Percentiles rank a stretch among this genome's conserved stretches.
Conservation (phyloP, 2,329 filamentous ascomycete species). For the Stachybotrys echinatus region DNA sequence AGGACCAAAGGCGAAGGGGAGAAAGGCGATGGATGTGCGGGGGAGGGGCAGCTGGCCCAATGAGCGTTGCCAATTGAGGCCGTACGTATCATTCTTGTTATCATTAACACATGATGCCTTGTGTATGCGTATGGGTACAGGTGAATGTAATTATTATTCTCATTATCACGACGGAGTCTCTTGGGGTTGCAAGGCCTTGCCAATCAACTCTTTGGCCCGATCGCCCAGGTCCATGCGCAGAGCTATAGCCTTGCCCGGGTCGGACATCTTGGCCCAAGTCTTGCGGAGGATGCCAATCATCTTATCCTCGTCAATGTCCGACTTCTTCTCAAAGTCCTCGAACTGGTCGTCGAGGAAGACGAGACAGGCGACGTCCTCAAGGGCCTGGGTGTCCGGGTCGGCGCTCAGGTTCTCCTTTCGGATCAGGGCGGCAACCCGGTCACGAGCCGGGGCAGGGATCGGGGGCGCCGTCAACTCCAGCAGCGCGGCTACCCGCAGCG, state of each 20-base stretch:
- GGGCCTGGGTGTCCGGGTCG: conserved; percentile 59
- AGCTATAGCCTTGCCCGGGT: conserved; percentile 57
- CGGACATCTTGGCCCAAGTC: conserved; percentile 73
- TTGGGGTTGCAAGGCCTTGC: conserved; percentile 47
- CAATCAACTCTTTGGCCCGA: conserved; percentile 54
- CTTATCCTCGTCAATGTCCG: conserved; percentile 69
- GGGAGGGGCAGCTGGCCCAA: too few species aligned
- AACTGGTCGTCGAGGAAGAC: conserved; percentile 87
- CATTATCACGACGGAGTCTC: too few species aligned
- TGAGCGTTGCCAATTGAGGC: too few species aligned
- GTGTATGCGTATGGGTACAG: too few species aligned
- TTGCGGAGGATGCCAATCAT: conserved; percentile 65
- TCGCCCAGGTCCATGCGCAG: conserved; percentile 60
- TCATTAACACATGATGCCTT: too few species aligned
- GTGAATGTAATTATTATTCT: too few species aligned
- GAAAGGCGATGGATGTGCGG: neutral
- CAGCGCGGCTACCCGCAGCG: conserved; percentile 49
- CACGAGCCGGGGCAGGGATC: conserved; percentile 44
- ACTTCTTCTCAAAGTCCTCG: conserved; percentile 67
- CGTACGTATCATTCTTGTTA: too few species aligned
- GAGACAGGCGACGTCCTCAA: conserved; percentile 83
- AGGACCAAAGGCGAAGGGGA: neutral
- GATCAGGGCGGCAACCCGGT: conserved; percentile 64
- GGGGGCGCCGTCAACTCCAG: conserved; percentile 31
- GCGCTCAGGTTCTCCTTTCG: conserved; percentile 68